Conservation (phyloP, 768 basidiomycete genomes). For the Harrya chromipes region DNA sequence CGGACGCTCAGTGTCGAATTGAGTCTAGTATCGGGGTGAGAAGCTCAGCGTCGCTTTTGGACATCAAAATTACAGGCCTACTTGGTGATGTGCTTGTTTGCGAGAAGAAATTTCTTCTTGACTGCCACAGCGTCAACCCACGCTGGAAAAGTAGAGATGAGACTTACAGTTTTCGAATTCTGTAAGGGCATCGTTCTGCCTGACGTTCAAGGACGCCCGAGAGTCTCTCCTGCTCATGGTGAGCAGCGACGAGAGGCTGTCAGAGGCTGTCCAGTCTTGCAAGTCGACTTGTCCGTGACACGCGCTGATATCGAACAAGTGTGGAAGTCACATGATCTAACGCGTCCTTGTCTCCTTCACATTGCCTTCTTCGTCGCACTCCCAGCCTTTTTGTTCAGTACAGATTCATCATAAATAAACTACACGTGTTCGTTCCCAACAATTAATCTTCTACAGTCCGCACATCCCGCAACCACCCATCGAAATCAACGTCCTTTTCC, state of each 20-base stretch:
- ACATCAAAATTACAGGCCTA: slow-evolving; percentile 32
- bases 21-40: slow-evolving; percentile 44
- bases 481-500: slow-evolving; percentile 57
- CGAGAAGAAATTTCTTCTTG: slow-evolving; percentile 89
- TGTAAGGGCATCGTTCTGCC: slow-evolving; percentile 76
- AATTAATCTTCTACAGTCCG: slow-evolving; percentile 30
- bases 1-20: slow-evolving; percentile 83
- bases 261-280: slow-evolving; percentile 18
- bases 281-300: slow-evolving; percentile 16
- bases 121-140: slow-evolving; percentile 46
- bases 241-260: slow-evolving; percentile 16
- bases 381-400: slow-evolving; percentile 11
- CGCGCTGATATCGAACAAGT: slow-evolving; percentile 37
- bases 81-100: slow-evolving; percentile 93
- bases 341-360: slow-evolving; percentile 29
- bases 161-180: slow-evolving; percentile 82
- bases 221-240: slow-evolving; percentile 36
- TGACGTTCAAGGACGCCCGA: slow-evolving; percentile 49
- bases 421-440: slow-evolving; percentile 15
- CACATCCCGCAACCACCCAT: slow-evolving; percentile 48
- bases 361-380: slow-evolving; percentile 21
- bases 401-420: slow-evolving; percentile 15
- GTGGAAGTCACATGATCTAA: slow-evolving; percentile 28
- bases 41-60: slow-evolving; percentile 8
- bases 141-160: slow-evolving; percentile 5